Percentiles rank a stretch among this genome's conserved stretches.
These are phyloP conservation scores for Sungouiozyma ichnusensis DNA, from an alignment of 805 yeast species.

Conservation along the genomic window DNA sequence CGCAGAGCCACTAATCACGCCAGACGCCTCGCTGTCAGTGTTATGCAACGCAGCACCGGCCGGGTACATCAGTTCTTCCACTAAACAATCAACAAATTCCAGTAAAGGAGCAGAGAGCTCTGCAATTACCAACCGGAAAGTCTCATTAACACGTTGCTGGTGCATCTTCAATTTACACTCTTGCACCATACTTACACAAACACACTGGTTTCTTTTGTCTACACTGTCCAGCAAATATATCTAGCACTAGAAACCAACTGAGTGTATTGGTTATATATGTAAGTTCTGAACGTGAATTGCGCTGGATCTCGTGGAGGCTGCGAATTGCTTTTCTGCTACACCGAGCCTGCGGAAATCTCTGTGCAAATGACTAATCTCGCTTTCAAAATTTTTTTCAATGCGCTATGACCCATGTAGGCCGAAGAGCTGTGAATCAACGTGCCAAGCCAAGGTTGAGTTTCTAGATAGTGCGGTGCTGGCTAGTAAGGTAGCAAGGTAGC, in stretches of 20 bases:
- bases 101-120: conserved; percentile 1
- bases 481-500: too few relatives aligned
- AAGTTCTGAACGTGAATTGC: too few relatives aligned
- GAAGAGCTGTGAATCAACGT: too few relatives aligned
- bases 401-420: conserved; percentile 5
- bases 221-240: too few relatives aligned
- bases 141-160: neutral
- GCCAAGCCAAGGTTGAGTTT: too few relatives aligned
- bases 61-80: conserved; percentile 24
- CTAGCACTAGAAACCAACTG: too few relatives aligned
- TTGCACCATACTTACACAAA: neutral
- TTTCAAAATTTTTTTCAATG: neutral
- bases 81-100: conserved; percentile 12
- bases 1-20: too few relatives aligned
- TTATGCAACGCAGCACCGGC: conserved; percentile 3
- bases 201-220: too few relatives aligned
- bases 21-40: conserved; percentile 4
- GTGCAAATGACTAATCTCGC: neutral
- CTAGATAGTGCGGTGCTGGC: too few relatives aligned
- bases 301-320: neutral
- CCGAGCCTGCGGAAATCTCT: conserved; percentile 2
- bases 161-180: neutral
- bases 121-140: neutral
- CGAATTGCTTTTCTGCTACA: neutral
- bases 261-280: too few relatives aligned